A percentile compares a stretch with the other conserved stretches of the same genome.
phyloP scores from a whole-genome alignment of 192 early-diverging fungal species.

The Piromyces sp. region DNA sequence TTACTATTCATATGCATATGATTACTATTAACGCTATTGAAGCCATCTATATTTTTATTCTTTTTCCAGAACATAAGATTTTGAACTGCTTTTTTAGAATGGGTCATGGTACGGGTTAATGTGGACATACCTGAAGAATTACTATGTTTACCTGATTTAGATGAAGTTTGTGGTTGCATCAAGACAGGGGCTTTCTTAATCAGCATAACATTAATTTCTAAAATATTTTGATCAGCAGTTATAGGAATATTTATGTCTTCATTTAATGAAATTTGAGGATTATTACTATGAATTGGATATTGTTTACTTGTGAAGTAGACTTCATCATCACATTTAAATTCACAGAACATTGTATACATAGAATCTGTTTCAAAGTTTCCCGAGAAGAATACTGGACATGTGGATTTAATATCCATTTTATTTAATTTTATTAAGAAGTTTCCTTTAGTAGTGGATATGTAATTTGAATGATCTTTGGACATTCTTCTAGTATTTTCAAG shows the following conservation, averaged over 20 bases:
- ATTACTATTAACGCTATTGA: background rate
- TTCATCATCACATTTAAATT: background rate
- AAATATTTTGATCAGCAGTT: background rate
- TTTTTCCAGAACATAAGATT: background rate
- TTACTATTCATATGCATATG: background rate
- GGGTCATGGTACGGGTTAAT: background rate
- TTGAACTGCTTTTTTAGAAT: background rate
- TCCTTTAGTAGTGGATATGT: background rate
- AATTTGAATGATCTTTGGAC: background rate
- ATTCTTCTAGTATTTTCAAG: background rate
- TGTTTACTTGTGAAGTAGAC: background rate
- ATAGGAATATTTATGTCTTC: background rate
- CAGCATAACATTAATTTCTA: background rate
- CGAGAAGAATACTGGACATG: background rate
- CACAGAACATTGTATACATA: background rate
- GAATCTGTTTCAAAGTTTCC: background rate
- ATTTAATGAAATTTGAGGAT: background rate
- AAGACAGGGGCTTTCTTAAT: background rate
- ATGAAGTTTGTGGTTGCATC: background rate
- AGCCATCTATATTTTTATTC: background rate
- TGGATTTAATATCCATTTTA: background rate
- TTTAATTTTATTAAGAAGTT: background rate
- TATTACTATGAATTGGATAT: background rate
- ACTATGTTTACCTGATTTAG: background rate
- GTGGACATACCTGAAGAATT: background rate